Base-by-base conservation (phyloP, 2,329 filamentous ascomycete species). In the Emericellopsis atlantica region DNA sequence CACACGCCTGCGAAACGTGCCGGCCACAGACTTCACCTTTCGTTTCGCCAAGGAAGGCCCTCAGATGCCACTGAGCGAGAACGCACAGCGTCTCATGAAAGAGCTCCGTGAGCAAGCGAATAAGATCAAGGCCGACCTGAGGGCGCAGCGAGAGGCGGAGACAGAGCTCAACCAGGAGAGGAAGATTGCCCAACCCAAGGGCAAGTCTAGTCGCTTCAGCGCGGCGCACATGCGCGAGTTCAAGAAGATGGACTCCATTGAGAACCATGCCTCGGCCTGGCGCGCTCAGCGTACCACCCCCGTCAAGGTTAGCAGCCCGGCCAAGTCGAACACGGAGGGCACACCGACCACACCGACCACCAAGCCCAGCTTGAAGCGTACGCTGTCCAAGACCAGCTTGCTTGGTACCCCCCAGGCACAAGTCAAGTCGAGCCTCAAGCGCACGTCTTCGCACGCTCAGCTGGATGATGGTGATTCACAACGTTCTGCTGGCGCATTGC, bases 171-270 rank as follows among this genome's bases (percentile, higher is more conserved):
- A 69, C 33, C 55, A 60, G 14, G 64, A 61, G 32, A 81, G 90
- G 48, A 86, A 79, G 59, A 84, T 94, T 53, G 89, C 84, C 6
- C 77, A 78, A 49, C 78, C 89, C 11, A 93, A 81, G 63, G 80
- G 85, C 49, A 89, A 81, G 57, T 73, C 77, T 39, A 68, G 79
- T 38, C 81, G 90, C 36, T 96, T 81, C 63, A 95, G 86, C 56
- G 81, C 87, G 46, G 79, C 76, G 32, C 90, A 96, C 57, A 83
- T 85, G 75, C 79, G 81, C 39, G 76, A 90, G 54, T 95, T 96
- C 65, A 86, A 86, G 63, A 96, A 94, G 69, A 95, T 96, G 90
- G 88, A 95, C 57, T 95, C 89, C 2, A 95, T 96, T 54, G 85
- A 79, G 35, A 81, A 81, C 46, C 89, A 95, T 56, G 72, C 87